Evolutionary conservation across 78 protist species (phyloP).

Genomic region (Dictyostelium capitatum): DNA sequence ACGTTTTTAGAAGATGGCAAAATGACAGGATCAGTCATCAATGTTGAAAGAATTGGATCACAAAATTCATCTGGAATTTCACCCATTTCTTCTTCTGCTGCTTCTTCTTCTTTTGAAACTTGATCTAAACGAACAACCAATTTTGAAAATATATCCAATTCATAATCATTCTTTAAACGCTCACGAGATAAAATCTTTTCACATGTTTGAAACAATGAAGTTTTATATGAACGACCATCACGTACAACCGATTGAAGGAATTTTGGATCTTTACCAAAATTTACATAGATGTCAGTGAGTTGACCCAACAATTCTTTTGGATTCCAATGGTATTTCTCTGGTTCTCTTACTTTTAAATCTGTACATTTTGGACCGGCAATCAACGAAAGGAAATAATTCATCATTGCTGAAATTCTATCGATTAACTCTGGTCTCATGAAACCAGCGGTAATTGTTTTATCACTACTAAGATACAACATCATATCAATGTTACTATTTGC

Average conservation of each 20-base stretch:
- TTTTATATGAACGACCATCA: conserved; percentile 79
- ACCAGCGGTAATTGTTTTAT: conserved; percentile 13
- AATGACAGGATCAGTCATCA: conserved; percentile 88
- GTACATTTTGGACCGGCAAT: conserved; percentile 81
- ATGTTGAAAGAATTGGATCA: conserved; percentile 80
- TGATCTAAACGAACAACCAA: conserved; percentile 50
- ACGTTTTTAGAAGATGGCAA: conserved; percentile 65
- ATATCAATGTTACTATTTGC: conserved; percentile 68
- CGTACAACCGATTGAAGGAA: conserved; percentile 44
- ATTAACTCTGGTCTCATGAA: conserved; percentile 77
- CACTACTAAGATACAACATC: conserved; percentile 46
- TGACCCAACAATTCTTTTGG: conserved; percentile 67
- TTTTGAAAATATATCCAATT: conserved; percentile 20
- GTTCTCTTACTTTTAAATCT: conserved; percentile 79
- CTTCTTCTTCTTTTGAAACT: conserved; percentile 30
- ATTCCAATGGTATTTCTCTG: conserved; percentile 63
- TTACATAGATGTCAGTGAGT: conserved; percentile 70
- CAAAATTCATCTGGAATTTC: conserved; percentile 83
- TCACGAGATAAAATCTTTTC: conserved; percentile 60
- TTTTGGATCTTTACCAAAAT: conserved; percentile 21
- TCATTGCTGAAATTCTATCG: conserved; percentile 81
- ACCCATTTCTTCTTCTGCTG: conserved; percentile 71
- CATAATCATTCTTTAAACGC: conserved; percentile 30
- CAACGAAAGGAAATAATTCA: conserved; percentile 63
- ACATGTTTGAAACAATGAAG: conserved; percentile 31